These are phyloP conservation scores for Hansenula sp. DNA, from an alignment of 1,139 yeast genomes.

Conservation along the genomic window DNA sequence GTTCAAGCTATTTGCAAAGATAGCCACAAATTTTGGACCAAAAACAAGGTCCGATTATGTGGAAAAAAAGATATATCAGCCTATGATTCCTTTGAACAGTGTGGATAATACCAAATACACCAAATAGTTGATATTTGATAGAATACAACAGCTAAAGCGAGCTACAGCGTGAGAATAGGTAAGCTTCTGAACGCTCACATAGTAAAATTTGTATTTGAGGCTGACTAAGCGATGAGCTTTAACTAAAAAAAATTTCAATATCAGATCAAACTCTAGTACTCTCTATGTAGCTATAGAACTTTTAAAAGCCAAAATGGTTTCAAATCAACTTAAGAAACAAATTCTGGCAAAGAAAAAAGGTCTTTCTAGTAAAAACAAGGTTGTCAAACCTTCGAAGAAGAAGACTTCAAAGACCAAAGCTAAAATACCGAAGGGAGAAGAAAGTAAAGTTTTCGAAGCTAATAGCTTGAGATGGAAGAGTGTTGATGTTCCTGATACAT, in stretches of 20 bases:
- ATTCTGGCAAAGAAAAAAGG: slow-evolving; percentile 10
- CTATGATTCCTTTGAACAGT: no score
- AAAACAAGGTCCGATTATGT: no score
- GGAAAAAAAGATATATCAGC: no score
- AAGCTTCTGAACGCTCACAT: not conserved
- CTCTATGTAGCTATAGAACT: not conserved
- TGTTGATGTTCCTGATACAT: slow-evolving; percentile 77
- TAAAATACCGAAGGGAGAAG: slow-evolving; percentile 3
- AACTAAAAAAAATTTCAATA: not conserved
- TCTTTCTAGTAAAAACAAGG: slow-evolving; percentile 5
- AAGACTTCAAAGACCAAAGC: not conserved
- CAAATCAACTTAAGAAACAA: slow-evolving; percentile 11
- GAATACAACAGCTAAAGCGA: no score
- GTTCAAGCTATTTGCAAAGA: no score
- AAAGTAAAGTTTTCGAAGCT: slow-evolving; percentile 42
- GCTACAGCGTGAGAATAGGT: not conserved
- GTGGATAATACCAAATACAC: no score
- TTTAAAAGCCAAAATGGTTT: slow-evolving; percentile 11
- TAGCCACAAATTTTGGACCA: no score
- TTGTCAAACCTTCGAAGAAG: slow-evolving; percentile 9
- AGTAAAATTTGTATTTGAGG: not conserved
- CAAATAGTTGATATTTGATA: no score
- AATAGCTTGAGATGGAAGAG: slow-evolving; percentile 69
- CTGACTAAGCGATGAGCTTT: slow-evolving; percentile 2
- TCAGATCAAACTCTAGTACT: not conserved